phyloP scores from a whole-genome alignment of 1,284 basidiomycete species.

The Wolfiporia cocos region DNA sequence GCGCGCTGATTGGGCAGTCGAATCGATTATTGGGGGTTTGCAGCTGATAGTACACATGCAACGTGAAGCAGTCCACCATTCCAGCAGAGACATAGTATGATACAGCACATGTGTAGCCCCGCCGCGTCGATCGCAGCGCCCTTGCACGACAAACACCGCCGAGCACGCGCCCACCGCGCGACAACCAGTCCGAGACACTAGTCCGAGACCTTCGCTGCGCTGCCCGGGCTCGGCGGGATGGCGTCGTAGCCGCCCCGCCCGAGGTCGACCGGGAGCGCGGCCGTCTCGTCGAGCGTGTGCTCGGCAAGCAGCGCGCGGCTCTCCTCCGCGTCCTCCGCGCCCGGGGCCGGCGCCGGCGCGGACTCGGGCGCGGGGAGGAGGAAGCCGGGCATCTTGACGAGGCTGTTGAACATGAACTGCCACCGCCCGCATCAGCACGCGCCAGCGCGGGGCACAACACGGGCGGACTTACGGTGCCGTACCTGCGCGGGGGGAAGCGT shows the following conservation, averaged over 20 bases:
- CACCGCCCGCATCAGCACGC: constrained; percentile 1
- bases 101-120: too few species aligned
- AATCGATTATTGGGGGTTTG: too few species aligned
- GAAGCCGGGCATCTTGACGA: constrained; percentile 59
- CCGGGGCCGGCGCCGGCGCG: constrained; percentile 19
- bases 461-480: constrained; percentile 25
- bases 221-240: constrained; percentile 49
- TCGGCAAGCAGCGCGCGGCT: constrained; percentile 36
- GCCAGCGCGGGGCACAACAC: background rate
- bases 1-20: too few species aligned
- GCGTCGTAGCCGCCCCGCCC: constrained; percentile 70
- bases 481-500: constrained; percentile 14
- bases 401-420: constrained; percentile 71
- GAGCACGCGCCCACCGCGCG: too few species aligned
- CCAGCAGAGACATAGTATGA: too few species aligned
- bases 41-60: too few species aligned
- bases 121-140: too few species aligned
- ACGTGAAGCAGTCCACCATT: too few species aligned
- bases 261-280: constrained; percentile 64
- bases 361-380: constrained; percentile 35
- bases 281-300: constrained; percentile 61
- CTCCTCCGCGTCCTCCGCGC: constrained; percentile 42
- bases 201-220: too few species aligned
- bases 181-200: too few species aligned
- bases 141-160: too few species aligned